These are phyloP conservation scores for Rugonectria rugulosa DNA, from an alignment of 2,329 filamentous ascomycete genomes.

Conservation along the genomic window DNA sequence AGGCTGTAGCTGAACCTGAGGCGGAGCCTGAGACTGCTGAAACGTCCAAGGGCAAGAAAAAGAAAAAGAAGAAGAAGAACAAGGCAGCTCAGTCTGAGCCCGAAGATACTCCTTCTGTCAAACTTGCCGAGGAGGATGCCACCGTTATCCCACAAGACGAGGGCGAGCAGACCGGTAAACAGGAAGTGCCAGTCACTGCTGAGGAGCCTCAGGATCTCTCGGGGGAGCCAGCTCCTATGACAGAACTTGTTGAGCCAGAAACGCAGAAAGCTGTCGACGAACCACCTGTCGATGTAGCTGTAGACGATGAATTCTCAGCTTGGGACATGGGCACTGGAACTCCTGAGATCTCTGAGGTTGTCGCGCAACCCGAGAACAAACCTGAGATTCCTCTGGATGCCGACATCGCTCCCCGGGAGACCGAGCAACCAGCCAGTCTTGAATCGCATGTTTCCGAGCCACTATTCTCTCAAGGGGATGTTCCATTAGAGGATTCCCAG, in stretches of 20 bases:
- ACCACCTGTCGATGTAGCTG: background rate
- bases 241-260: background rate
- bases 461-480: slow-evolving; percentile 43
- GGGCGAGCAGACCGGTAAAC: slow-evolving; percentile 2
- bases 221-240: background rate
- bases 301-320: slow-evolving; percentile 14
- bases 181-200: slow-evolving; percentile 4
- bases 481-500: slow-evolving; percentile 36
- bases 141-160: background rate
- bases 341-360: background rate
- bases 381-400: background rate
- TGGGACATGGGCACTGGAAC: slow-evolving; percentile 12
- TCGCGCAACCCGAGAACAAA: background rate
- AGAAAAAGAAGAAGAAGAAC: slow-evolving; percentile 25
- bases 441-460: slow-evolving; percentile 41
- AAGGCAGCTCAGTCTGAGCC: slow-evolving; percentile 33
- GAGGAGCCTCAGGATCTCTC: background rate
- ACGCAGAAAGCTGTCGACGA: background rate
- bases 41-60: slow-evolving; percentile 7
- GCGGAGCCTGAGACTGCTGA: slow-evolving; percentile 1
- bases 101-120: slow-evolving; percentile 1
- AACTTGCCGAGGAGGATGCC: background rate
- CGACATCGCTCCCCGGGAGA: slow-evolving; percentile 9
- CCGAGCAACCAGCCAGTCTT: slow-evolving; percentile 13
- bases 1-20: no score